Percentiles rank a stretch among this genome's conserved stretches.
phyloP scores from a whole-genome alignment of 1,139 yeast species.

The Ashbya aceris region DNA sequence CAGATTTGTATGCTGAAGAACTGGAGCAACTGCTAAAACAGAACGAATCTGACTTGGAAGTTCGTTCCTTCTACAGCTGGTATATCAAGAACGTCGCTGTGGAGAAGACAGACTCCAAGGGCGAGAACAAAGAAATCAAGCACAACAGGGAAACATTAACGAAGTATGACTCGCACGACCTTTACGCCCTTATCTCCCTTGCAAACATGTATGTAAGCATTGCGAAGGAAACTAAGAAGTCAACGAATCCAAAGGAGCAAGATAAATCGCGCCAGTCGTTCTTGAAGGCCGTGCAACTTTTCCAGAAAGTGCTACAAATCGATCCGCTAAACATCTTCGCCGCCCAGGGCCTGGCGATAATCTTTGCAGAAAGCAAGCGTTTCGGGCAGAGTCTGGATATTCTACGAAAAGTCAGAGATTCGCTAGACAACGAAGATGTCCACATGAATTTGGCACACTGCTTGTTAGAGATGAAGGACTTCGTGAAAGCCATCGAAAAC shows the following conservation, averaged over 20 bases:
- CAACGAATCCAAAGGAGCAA: conserved; percentile 34
- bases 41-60: conserved; percentile 60
- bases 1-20: conserved; percentile 42
- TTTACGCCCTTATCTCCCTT: conserved; percentile 79
- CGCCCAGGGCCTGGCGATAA: conserved; percentile 94
- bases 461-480: conserved; percentile 71
- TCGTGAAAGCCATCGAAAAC: conserved; percentile 76
- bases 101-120: conserved; percentile 31
- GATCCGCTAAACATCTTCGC: conserved; percentile 89
- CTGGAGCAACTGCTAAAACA: conserved; percentile 45
- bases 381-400: conserved; percentile 72
- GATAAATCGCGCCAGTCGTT: conserved; percentile 71
- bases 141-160: conserved; percentile 82
- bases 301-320: conserved; percentile 74
- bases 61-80: conserved; percentile 92
- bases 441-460: conserved; percentile 87
- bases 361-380: conserved; percentile 81
- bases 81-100: conserved; percentile 54
- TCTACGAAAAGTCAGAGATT: conserved; percentile 81
- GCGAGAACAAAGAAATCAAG: conserved; percentile 57
- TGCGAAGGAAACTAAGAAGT: conserved; percentile 65
- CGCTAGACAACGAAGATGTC: conserved; percentile 74
- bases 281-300: conserved; percentile 80
- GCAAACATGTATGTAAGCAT: conserved; percentile 79
- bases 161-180: conserved; percentile 76